phyloP scores from a whole-genome alignment of 257 asterid species.

The Nicotiana obtusifolia region DNA sequence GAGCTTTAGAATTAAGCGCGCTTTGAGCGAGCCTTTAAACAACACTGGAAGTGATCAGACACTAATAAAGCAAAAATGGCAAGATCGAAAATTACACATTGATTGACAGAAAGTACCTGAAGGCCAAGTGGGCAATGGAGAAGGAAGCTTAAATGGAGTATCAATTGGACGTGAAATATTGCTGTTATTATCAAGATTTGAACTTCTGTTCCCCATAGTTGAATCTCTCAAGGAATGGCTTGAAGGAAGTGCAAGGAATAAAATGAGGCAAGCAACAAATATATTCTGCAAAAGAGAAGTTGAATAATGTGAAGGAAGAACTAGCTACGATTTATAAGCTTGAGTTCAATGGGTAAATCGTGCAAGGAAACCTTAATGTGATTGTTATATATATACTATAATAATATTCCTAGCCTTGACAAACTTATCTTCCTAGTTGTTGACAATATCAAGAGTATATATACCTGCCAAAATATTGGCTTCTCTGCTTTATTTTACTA shows the following conservation, averaged over 20 bases:
- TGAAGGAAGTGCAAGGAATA: constrained; percentile 23
- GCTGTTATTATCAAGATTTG: not conserved
- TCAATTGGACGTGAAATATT: constrained; percentile 43
- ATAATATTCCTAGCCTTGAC: not conserved
- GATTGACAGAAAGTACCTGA: constrained; percentile 34
- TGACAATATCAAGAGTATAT: not conserved
- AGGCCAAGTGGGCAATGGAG: constrained; percentile 72
- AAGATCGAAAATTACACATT: not conserved
- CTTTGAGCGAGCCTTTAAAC: not conserved
- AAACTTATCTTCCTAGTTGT: not conserved
- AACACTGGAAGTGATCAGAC: not conserved
- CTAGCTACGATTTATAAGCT: not conserved
- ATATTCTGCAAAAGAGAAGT: constrained; percentile 24
- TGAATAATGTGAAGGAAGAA: not conserved
- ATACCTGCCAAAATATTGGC: not conserved
- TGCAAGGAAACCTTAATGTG: constrained; percentile 11
- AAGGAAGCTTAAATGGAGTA: constrained; percentile 51
- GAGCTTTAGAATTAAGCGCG: not conserved
- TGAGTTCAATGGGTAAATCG: constrained; percentile 1
- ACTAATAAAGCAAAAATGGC: not conserved
- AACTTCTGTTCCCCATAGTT: constrained; percentile 34
- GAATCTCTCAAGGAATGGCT: constrained; percentile 8
- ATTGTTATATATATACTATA: not conserved
- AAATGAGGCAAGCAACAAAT: constrained; percentile 13
- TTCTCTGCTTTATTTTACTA: not conserved